Evolutionary conservation across 2,329 filamentous ascomycete species (phyloP), one percentile per base, ranked within the genome.

Genomic region (Aspergillus sclerotialis): DNA sequence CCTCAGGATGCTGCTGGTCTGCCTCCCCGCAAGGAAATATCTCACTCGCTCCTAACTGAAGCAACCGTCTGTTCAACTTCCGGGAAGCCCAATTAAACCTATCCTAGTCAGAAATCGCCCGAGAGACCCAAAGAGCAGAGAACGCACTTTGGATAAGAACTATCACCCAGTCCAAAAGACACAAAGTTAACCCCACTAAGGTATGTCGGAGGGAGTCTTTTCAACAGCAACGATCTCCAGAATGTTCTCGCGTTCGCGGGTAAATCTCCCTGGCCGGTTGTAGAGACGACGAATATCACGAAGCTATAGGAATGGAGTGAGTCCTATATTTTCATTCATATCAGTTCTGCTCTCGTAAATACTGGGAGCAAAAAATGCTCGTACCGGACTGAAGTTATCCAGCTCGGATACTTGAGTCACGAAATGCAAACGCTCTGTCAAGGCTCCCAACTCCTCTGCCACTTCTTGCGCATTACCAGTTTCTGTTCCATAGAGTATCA

Each of bases 381-480:
- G 18, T 32, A 93, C 86, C 61, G 89, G 68, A 44, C 82, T 77
- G 49, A 87, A 71, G 36, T 72, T 72, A 53, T 95, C 79, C 63
- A 96, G 76, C 58, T 89, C 86, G 37, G 78, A 75, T 15, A 94
- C 78, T 33, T 75, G 72, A 14, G 82, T 84, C 42, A 73, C 63
- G 60, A 96, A 95, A 50, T 80, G 85, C 38, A 95, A 66, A 19
- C 90, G 75, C 63, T 90, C 80, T 23, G 79, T 75, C 44, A 85
- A 63, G 26, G 80, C 72, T 25, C 82, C 85, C 42, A 96, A 68
- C 57, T 95, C 87, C 52, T 87, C 80, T 13, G 92, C 90, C 43
- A 90, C 77, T 62, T 96, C 90, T 61, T 94, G 85, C 35, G 87
- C 82, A 55, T 92, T 95, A 37, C 92, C 92, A 14, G 89, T 96